phyloP scores from a whole-genome alignment of 208 protist species.

The Acanthamoeba divionensis region DNA sequence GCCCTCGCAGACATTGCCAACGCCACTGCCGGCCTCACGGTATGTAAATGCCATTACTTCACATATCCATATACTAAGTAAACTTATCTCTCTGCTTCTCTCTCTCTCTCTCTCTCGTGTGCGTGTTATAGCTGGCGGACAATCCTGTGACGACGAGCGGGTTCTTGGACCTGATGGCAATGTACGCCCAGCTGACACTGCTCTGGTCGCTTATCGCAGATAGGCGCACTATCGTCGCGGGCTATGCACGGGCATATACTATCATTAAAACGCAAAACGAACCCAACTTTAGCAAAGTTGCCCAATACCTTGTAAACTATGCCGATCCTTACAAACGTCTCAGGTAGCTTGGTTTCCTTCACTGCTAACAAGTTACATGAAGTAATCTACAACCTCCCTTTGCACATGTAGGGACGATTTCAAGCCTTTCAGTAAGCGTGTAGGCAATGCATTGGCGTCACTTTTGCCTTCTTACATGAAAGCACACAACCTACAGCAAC shows the following conservation, averaged over 20 bases:
- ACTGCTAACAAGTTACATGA: too few relatives aligned
- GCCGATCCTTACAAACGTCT: constrained; percentile 7
- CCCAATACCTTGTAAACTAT: constrained; percentile 21
- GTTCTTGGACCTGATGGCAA: background rate
- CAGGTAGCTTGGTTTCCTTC: too few relatives aligned
- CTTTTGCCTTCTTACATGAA: background rate
- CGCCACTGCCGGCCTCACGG: background rate
- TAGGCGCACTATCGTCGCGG: background rate
- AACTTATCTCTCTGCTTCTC: too few relatives aligned
- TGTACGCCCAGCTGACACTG: constrained; percentile 1
- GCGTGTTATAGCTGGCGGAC: background rate
- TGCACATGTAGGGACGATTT: too few relatives aligned
- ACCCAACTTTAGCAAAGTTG: constrained; percentile 24
- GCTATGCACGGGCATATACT: background rate
- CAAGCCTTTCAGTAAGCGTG: constrained; percentile 16
- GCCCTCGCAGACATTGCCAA: background rate
- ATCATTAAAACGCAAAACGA: background rate
- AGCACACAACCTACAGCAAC: constrained; percentile 4
- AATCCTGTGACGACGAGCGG: background rate
- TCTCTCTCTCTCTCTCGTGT: too few relatives aligned
- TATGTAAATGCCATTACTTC: background rate
- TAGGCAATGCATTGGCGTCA: background rate
- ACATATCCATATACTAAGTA: too few relatives aligned
- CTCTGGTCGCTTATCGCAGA: constrained; percentile 22
- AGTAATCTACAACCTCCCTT: too few relatives aligned